Percentiles rank a stretch among this genome's conserved stretches.
Evolutionary conservation across 176 grass and related monocot genomes (phyloP).

Genomic region (Ensete glaucum): DNA sequence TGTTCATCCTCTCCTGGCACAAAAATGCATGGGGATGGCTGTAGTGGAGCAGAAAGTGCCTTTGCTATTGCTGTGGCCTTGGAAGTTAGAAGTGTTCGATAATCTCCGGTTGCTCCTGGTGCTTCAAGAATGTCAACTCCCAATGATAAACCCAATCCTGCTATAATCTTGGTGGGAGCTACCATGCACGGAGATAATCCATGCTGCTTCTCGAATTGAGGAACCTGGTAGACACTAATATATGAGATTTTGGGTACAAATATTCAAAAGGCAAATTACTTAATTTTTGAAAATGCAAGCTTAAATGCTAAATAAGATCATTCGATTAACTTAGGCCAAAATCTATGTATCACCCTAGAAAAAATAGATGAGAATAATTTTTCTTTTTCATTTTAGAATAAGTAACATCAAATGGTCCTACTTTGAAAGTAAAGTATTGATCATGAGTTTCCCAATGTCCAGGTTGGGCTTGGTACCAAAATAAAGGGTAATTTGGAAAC

Average conservation of each 20-base stretch:
- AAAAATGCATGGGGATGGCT: slow-evolving; percentile 58
- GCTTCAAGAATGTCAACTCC: slow-evolving; percentile 97
- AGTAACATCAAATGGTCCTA: neutral
- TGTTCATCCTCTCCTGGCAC: slow-evolving; percentile 75
- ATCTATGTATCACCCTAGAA: neutral
- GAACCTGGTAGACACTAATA: slow-evolving; percentile 42
- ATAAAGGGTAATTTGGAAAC: too few species aligned
- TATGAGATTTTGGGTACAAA: neutral
- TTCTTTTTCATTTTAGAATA: neutral
- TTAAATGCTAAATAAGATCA: neutral
- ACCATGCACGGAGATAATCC: slow-evolving; percentile 83
- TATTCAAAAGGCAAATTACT: neutral
- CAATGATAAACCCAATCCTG: slow-evolving; percentile 70
- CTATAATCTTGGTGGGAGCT: slow-evolving; percentile 96
- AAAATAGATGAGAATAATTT: neutral
- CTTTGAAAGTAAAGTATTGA: neutral
- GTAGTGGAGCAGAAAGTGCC: slow-evolving; percentile 53
- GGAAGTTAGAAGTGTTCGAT: slow-evolving; percentile 78
- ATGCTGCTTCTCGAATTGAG: slow-evolving; percentile 66
- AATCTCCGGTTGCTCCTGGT: slow-evolving; percentile 92
- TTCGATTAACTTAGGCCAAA: neutral
- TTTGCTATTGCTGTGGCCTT: slow-evolving; percentile 81
- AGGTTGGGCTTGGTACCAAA: neutral
- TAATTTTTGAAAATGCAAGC: neutral
- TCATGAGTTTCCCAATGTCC: neutral